Base-by-base conservation (phyloP, 306 rosid species). In the Castanea mollissima region DNA sequence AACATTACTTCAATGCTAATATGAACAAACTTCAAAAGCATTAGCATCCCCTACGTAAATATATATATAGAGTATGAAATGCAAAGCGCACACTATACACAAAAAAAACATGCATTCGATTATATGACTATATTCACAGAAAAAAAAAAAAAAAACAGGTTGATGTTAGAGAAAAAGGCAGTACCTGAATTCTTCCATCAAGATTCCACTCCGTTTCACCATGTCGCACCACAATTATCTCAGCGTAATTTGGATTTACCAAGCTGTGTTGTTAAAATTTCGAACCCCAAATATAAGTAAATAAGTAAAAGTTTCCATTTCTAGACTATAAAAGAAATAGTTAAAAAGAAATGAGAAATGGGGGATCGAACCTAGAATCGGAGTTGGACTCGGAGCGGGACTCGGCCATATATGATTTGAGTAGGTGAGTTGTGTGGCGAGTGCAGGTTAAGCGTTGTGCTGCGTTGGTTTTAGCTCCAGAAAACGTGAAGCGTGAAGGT, bases 201-300 rank as follows among this genome's bases (percentile, higher is more conserved):
- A 84, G 87, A 81, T 95, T 95, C 99, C 99, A 95, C 32, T 83
- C 88, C 25, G 99, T 95, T 86, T 95, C 92, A 52, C 99, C 99
- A 46, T 95, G 99, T 71, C 98, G 97, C 8, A 95, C 85, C 5
- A 91, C 95, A 52, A 91, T 58, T 73, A 95, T 91, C 85, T 95
- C 99, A 10, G 95, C 90, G 80, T 80, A 87, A 34, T 86, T 82
- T 15, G 83, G 81, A 83, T 67, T 78, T 54, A 38, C 46, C 73
- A 71, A 67, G 83, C 77, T 83, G 77, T 68, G 77, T 76, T 15
- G 46, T 41, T 2, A 41, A 41, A 41, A 41, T 12, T 41, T 41
- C 12, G 46, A 41, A 41, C 46, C 46, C 46, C 46, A 41, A 41
- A 41, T 0, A 8, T 41, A 41, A 38, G 8, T 38, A 38, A 38